These are phyloP conservation scores for Trichosporon sp. DNA, from an alignment of 1,284 basidiomycete genomes.

Conservation along the genomic window DNA sequence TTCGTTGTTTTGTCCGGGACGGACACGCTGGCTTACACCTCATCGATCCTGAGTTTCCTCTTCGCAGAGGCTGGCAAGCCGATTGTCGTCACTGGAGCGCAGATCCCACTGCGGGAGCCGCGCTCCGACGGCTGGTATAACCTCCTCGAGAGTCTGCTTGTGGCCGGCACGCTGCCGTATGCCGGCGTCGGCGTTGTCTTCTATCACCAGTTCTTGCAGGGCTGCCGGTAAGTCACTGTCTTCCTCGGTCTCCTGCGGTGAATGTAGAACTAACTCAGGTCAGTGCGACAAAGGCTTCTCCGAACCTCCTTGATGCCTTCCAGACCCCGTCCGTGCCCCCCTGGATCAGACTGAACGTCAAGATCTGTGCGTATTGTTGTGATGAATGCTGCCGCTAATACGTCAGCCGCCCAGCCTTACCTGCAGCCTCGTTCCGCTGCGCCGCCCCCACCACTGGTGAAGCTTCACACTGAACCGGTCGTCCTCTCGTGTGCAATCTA, in stretches of 20 bases:
- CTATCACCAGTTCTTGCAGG: slow-evolving; percentile 37
- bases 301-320: slow-evolving; percentile 41
- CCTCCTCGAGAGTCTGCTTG: slow-evolving; percentile 39
- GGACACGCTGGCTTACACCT: slow-evolving; percentile 45
- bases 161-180: slow-evolving; percentile 39
- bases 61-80: slow-evolving; percentile 43
- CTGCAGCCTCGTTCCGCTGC: slow-evolving; percentile 16
- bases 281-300: slow-evolving; percentile 39
- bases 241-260: background rate
- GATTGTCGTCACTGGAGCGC: slow-evolving; percentile 42
- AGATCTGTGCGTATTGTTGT: slow-evolving; percentile 36
- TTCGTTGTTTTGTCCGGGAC: slow-evolving; percentile 44
- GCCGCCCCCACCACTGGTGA: slow-evolving; percentile 27
- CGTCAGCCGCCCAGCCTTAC: slow-evolving; percentile 19
- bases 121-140: slow-evolving; percentile 45
- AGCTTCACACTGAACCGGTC: slow-evolving; percentile 28
- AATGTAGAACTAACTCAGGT: background rate
- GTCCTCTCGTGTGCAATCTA: slow-evolving; percentile 36
- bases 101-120: slow-evolving; percentile 41
- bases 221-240: slow-evolving; percentile 22
- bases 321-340: slow-evolving; percentile 37
- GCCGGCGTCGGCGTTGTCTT: slow-evolving; percentile 44
- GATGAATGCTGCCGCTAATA: background rate
- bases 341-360: slow-evolving; percentile 43
- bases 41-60: slow-evolving; percentile 41